Percentiles rank a stretch among this genome's conserved stretches.
phyloP scores from a whole-genome alignment of 1,284 basidiomycete species.

The Xanthoconium separans region DNA sequence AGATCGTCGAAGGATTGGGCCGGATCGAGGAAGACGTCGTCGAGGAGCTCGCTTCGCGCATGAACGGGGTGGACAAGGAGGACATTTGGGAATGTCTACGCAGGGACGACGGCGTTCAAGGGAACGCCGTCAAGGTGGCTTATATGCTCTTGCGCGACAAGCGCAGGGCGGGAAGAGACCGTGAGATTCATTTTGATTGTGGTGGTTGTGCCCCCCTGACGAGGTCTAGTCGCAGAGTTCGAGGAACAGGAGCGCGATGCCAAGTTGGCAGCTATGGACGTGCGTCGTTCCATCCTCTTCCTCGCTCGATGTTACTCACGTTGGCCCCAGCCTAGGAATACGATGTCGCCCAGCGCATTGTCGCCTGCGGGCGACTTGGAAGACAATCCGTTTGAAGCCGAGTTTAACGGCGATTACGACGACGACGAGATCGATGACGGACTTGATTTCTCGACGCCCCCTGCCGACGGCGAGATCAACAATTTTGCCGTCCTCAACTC shows the following conservation, averaged over 20 bases:
- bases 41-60: slow-evolving; percentile 73
- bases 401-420: slow-evolving; percentile 55
- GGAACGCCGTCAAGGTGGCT: slow-evolving; percentile 95
- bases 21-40: slow-evolving; percentile 89
- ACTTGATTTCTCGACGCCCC: slow-evolving; percentile 58
- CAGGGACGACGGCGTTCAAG: slow-evolving; percentile 77
- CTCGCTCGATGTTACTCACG: neutral
- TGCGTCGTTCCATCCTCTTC: slow-evolving; percentile 36
- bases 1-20: slow-evolving; percentile 81
- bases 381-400: slow-evolving; percentile 74
- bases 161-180: slow-evolving; percentile 78
- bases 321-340: slow-evolving; percentile 59
- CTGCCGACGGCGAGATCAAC: slow-evolving; percentile 43
- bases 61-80: slow-evolving; percentile 77
- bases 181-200: slow-evolving; percentile 42
- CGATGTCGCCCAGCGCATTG: slow-evolving; percentile 55
- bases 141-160: slow-evolving; percentile 94
- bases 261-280: slow-evolving; percentile 75
- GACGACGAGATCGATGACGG: slow-evolving; percentile 66
- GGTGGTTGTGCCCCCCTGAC: slow-evolving; percentile 10
- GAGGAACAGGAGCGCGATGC: slow-evolving; percentile 82
- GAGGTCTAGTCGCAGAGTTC: slow-evolving; percentile 61
- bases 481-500: slow-evolving; percentile 86
- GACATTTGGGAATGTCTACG: slow-evolving; percentile 86
- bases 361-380: slow-evolving; percentile 58